Evolutionary conservation across 257 asterid species (phyloP).

Genomic region (Penstemon barbatus): DNA sequence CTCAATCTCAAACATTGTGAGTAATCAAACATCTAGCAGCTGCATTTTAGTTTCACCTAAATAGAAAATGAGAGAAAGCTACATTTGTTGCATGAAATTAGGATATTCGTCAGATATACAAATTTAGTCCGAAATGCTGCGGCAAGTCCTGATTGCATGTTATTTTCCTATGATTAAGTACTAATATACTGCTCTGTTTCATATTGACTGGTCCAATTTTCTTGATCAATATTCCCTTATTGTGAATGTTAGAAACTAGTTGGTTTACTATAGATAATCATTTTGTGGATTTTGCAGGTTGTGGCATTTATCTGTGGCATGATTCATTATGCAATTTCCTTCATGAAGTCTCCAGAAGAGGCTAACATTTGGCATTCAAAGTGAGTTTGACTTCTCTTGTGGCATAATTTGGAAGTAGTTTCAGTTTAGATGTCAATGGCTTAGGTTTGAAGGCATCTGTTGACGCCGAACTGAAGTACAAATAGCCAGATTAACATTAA

Average conservation of each 20-base stretch:
- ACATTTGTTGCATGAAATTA: background rate
- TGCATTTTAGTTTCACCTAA: constrained; percentile 18
- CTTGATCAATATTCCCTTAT: constrained; percentile 10
- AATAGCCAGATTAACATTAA: no score
- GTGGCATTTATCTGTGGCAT: constrained; percentile 84
- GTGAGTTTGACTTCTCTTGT: constrained; percentile 41
- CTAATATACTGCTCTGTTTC: background rate
- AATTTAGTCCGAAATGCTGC: background rate
- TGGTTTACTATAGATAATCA: background rate
- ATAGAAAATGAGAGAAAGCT: background rate
- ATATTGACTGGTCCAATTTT: background rate
- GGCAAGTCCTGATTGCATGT: background rate
- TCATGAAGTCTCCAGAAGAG: constrained; percentile 43
- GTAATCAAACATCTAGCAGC: constrained; percentile 29
- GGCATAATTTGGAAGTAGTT: constrained; percentile 1
- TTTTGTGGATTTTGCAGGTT: constrained; percentile 51
- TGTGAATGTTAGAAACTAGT: no score
- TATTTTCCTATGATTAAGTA: background rate
- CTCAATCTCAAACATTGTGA: constrained; percentile 79
- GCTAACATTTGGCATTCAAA: constrained; percentile 52
- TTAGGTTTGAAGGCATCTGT: background rate
- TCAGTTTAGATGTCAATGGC: constrained; percentile 2
- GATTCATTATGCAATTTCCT: constrained; percentile 61
- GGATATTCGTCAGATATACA: constrained; percentile 8
- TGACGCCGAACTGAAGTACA: no score